Evolutionary conservation across 345 rosid genomes (phyloP).

Genomic region (Excoecaria cochinchinensis): DNA sequence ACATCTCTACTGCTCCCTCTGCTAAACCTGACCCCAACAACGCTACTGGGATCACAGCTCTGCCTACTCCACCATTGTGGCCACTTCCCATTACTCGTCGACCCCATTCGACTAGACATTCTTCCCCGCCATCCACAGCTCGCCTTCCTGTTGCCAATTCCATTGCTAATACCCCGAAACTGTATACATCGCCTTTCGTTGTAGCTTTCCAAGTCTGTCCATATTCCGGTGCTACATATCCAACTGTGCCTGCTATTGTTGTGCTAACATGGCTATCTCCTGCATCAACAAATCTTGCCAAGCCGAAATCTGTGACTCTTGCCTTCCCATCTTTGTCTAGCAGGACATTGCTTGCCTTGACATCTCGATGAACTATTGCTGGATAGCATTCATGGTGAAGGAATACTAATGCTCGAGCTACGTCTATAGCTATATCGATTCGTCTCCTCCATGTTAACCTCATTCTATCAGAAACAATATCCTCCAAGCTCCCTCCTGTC

Average conservation of each 20-base stretch:
- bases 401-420: slow-evolving; percentile 69
- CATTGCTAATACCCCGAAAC: slow-evolving; percentile 82
- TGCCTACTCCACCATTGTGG: slow-evolving; percentile 25
- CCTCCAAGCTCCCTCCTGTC: slow-evolving; percentile 89
- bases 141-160: slow-evolving; percentile 87
- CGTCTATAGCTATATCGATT: slow-evolving; percentile 59
- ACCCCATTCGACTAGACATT: slow-evolving; percentile 87
- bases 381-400: slow-evolving; percentile 91
- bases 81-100: slow-evolving; percentile 55
- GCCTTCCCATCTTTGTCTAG: slow-evolving; percentile 71
- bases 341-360: slow-evolving; percentile 90
- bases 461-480: slow-evolving; percentile 57
- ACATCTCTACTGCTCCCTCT: slow-evolving; percentile 64
- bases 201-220: slow-evolving; percentile 95
- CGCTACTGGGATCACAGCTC: slow-evolving; percentile 41
- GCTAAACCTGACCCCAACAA: slow-evolving; percentile 64
- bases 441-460: slow-evolving; percentile 65
- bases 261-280: slow-evolving; percentile 94
- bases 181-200: slow-evolving; percentile 90
- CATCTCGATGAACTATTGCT: slow-evolving; percentile 87
- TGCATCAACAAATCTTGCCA: slow-evolving; percentile 65
- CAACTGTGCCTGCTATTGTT: slow-evolving; percentile 83
- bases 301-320: slow-evolving; percentile 83
- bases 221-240: slow-evolving; percentile 94
- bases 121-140: slow-evolving; percentile 91